Conservation (phyloP, 805 yeast genomes). For the Lachancea sp. region DNA sequence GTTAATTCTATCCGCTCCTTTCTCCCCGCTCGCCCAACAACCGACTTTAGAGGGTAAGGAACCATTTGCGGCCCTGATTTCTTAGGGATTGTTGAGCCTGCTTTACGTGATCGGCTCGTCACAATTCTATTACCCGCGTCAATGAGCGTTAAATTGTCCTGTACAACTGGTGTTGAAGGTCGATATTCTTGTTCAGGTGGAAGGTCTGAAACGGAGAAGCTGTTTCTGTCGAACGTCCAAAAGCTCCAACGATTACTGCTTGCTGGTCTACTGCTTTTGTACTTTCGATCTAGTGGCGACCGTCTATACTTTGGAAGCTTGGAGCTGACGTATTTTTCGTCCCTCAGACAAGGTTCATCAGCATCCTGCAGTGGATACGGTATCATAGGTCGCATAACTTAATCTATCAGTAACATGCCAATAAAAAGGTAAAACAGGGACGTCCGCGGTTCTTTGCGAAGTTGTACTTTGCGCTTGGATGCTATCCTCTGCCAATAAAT, state of each 20-base stretch:
- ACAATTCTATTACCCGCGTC: slow-evolving; percentile 5
- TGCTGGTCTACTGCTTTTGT: too few relatives aligned
- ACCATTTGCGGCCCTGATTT: background rate
- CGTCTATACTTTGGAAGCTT: too few relatives aligned
- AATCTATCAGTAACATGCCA: too few relatives aligned
- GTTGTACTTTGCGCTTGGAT: too few relatives aligned
- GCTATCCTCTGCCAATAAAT: too few relatives aligned
- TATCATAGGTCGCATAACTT: slow-evolving; percentile 3
- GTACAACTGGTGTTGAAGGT: background rate
- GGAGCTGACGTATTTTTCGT: too few relatives aligned
- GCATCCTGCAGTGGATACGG: slow-evolving; percentile 12
- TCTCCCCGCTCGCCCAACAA: too few relatives aligned
- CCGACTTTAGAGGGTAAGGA: too few relatives aligned
- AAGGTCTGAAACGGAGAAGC: background rate
- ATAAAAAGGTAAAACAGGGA: too few relatives aligned
- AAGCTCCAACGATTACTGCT: background rate
- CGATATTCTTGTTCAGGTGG: background rate
- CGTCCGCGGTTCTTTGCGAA: too few relatives aligned
- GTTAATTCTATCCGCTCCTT: too few relatives aligned
- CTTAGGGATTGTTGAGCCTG: background rate
- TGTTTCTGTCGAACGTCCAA: background rate
- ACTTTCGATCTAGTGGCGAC: too few relatives aligned
- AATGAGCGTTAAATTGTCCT: slow-evolving; percentile 1
- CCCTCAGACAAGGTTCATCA: slow-evolving; percentile 3
- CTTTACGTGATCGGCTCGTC: background rate